Conservation (phyloP, 495 filamentous ascomycete species). For the Antarctomyces pellizariae region DNA sequence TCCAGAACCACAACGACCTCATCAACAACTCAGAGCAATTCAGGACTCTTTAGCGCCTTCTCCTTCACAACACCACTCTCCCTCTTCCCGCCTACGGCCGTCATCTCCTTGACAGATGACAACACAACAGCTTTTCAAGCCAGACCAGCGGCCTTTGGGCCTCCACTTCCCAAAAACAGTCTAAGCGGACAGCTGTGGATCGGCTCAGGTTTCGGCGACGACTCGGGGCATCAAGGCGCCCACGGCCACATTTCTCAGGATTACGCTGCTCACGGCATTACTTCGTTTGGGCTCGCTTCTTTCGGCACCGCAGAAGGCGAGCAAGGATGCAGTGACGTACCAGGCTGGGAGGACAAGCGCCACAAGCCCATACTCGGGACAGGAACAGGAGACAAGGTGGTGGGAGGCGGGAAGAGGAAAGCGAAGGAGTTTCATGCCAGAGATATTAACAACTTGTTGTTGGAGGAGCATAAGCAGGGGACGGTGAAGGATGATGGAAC, state of each 20-base stretch:
- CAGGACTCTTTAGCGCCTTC: no score
- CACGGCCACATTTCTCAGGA: no score
- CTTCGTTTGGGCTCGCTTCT: no score
- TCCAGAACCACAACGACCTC: no score
- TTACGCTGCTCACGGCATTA: slow-evolving; percentile 20
- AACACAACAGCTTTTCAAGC: slow-evolving; percentile 93
- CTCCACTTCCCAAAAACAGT: slow-evolving; percentile 46
- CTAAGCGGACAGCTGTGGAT: slow-evolving; percentile 76
- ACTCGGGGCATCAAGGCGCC: slow-evolving; percentile 34
- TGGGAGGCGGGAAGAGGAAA: slow-evolving; percentile 3
- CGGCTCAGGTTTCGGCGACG: slow-evolving; percentile 71
- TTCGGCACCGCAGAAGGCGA: slow-evolving; percentile 72
- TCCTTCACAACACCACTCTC: slow-evolving; percentile 31
- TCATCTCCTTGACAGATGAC: slow-evolving; percentile 90
- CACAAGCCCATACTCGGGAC: slow-evolving; percentile 11
- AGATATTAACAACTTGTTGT: slow-evolving; percentile 3
- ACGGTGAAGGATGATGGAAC: slow-evolving; percentile 47
- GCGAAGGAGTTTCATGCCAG: slow-evolving; percentile 5
- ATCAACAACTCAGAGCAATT: no score
- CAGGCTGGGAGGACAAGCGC: slow-evolving; percentile 50
- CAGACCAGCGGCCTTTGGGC: slow-evolving; percentile 81
- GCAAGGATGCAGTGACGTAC: slow-evolving; percentile 94
- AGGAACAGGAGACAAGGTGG: slow-evolving; percentile 6
- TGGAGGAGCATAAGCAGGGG: slow-evolving; percentile 1
- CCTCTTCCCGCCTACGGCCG: slow-evolving; percentile 80